These are phyloP conservation scores for Fusarium globosum DNA, from an alignment of 2,329 filamentous ascomycete species.

Conservation along the genomic window DNA sequence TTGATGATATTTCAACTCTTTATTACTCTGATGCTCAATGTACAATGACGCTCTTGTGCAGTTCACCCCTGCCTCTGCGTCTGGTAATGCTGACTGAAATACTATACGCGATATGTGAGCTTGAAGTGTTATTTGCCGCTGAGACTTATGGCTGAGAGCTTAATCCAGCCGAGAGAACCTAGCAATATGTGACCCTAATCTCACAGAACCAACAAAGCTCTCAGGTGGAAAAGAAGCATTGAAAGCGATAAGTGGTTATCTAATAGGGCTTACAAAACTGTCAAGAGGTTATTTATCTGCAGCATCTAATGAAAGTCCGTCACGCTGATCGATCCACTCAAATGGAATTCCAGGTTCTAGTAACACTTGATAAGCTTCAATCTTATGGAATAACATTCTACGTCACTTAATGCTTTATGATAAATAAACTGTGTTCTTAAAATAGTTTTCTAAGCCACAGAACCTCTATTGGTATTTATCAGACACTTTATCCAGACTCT, in stretches of 20 bases:
- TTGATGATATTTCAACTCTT: not conserved
- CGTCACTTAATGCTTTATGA: no score
- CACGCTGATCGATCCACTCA: fast-evolving
- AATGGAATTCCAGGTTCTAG: not conserved
- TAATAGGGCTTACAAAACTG: fast-evolving
- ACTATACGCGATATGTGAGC: fast-evolving
- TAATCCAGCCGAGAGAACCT: no score
- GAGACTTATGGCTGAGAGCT: no score
- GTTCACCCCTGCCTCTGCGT: not conserved
- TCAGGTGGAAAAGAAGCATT: fast-evolving
- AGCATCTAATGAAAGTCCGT: not conserved
- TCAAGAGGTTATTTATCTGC: fast-evolving
- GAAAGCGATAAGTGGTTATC: fast-evolving
- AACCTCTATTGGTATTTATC: no score
- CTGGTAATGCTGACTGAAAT: no score
- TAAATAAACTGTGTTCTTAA: no score
- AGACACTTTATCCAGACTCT: no score
- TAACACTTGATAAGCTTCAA: no score
- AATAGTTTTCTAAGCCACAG: no score
- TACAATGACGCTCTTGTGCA: not conserved
- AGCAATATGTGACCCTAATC: not conserved
- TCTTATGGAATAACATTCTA: no score
- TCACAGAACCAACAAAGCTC: not conserved
- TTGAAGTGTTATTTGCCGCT: no score
- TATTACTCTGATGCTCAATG: fast-evolving